Conservation (phyloP, 129 eudicot species). For the Centaurea solstitialis region DNA sequence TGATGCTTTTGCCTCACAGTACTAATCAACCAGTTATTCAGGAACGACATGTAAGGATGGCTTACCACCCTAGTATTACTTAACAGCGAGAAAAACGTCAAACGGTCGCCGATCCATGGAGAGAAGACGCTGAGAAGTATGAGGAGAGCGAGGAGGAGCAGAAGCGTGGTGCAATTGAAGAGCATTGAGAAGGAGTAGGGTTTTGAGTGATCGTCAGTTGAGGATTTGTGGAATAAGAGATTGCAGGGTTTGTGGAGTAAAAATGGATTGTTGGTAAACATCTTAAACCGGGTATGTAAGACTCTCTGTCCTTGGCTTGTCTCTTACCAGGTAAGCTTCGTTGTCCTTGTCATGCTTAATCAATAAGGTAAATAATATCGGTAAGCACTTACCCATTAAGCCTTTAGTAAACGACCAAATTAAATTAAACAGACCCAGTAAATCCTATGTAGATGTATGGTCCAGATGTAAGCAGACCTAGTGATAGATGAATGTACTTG, state of each 20-base stretch:
- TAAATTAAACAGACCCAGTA: no score
- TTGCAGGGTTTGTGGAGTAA: constrained; percentile 36
- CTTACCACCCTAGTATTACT: constrained; percentile 50
- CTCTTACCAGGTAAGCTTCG: no score
- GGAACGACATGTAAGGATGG: constrained; percentile 78
- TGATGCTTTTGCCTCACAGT: constrained; percentile 72
- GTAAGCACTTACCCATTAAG: no score
- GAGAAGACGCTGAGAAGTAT: constrained; percentile 58
- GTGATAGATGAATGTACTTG: background rate
- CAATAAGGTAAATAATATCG: no score
- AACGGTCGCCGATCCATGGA: constrained; percentile 46
- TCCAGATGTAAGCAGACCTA: no score
- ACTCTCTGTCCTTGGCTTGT: no score
- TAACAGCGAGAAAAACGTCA: constrained; percentile 17
- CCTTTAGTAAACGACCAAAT: no score
- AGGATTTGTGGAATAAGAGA: constrained; percentile 43
- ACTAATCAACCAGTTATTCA: constrained; percentile 96
- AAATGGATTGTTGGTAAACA: no score
- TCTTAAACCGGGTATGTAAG: no score
- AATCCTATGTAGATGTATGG: no score
- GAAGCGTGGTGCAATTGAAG: constrained; percentile 50
- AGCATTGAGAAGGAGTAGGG: constrained; percentile 38
- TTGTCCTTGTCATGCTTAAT: no score
- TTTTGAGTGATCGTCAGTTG: constrained; percentile 39
- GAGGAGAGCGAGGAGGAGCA: constrained; percentile 55